phyloP scores from a whole-genome alignment of 164 flowering plant species.

The Liquidambar formosana region DNA sequence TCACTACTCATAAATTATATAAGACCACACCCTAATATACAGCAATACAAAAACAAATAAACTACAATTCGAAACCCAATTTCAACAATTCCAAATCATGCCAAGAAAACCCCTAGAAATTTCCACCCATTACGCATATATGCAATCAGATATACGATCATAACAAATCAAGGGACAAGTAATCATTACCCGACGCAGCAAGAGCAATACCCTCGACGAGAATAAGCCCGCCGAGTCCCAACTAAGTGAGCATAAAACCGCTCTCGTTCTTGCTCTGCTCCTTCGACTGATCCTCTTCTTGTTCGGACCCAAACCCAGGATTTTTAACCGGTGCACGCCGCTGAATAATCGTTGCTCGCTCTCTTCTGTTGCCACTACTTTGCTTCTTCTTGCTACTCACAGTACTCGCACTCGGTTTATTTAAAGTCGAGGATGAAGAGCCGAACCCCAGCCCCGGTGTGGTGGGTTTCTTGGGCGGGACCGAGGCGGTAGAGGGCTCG shows the following conservation, averaged over 20 bases:
- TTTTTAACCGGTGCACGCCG: constrained; percentile 60
- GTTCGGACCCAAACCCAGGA: constrained; percentile 39
- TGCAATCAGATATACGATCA: no score
- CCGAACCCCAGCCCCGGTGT: constrained; percentile 58
- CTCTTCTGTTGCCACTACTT: constrained; percentile 33
- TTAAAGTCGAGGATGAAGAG: constrained; percentile 32
- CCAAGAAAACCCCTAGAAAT: no score
- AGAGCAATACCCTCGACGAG: constrained; percentile 69
- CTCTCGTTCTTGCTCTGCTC: constrained; percentile 54
- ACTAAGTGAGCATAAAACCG: constrained; percentile 82
- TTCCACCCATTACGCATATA: no score
- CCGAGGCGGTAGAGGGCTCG: constrained; percentile 19
- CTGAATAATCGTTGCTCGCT: constrained; percentile 54
- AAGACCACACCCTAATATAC: no score
- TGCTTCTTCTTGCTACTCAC: constrained; percentile 34
- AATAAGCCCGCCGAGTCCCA: constrained; percentile 71
- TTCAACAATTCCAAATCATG: no score
- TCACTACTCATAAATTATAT: no score
- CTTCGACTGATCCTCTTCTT: constrained; percentile 27
- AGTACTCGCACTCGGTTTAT: constrained; percentile 5
- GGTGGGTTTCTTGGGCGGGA: constrained; percentile 29
- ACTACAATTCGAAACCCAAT: no score
- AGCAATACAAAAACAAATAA: no score
- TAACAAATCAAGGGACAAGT: neutral
- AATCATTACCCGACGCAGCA: constrained; percentile 67